Conservation (phyloP, 2,329 filamentous ascomycete genomes). For the Colletotrichum euphorbiae region DNA sequence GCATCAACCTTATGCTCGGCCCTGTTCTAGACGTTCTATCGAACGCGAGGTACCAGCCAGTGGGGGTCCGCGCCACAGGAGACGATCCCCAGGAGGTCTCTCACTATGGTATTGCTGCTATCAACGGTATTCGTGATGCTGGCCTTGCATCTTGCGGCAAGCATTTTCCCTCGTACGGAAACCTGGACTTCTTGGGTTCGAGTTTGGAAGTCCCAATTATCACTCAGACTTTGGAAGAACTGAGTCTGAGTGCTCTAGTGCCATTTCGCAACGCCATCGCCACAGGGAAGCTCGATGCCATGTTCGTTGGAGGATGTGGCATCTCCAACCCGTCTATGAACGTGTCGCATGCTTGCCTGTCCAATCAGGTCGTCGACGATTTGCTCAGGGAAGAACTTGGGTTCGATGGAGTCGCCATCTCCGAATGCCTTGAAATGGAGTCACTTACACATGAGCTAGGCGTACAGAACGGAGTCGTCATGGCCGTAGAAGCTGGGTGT, state of each 20-base stretch:
- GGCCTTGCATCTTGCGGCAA: slow-evolving; percentile 92
- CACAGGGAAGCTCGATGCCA: slow-evolving; percentile 84
- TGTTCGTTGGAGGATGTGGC: slow-evolving; percentile 95
- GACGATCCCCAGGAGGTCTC: slow-evolving; percentile 97
- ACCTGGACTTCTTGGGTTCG: slow-evolving; percentile 91
- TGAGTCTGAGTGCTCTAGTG: slow-evolving; percentile 90
- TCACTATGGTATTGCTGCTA: slow-evolving; percentile 88
- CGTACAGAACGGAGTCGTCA: slow-evolving; percentile 95
- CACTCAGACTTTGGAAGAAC: slow-evolving; percentile 90
- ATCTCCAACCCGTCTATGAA: slow-evolving; percentile 94
- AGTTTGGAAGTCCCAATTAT: slow-evolving; percentile 94
- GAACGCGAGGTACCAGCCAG: slow-evolving; percentile 89
- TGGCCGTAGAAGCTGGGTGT: slow-evolving; percentile 96
- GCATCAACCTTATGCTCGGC: slow-evolving; percentile 95
- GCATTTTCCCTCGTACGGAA: slow-evolving; percentile 96
- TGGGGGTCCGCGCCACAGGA: slow-evolving; percentile 89
- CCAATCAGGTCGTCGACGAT: slow-evolving; percentile 92
- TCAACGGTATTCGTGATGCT: slow-evolving; percentile 93
- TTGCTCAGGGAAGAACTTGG: slow-evolving; percentile 87
- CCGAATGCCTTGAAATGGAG: slow-evolving; percentile 97
- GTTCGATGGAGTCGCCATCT: slow-evolving; percentile 93
- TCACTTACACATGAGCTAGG: slow-evolving; percentile 94
- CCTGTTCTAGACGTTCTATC: slow-evolving; percentile 94
- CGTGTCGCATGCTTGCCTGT: slow-evolving; percentile 94
- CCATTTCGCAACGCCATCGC: slow-evolving; percentile 92